Evolutionary conservation across 495 filamentous ascomycete species (phyloP).

Genomic region (Aeminium ludgeri): DNA sequence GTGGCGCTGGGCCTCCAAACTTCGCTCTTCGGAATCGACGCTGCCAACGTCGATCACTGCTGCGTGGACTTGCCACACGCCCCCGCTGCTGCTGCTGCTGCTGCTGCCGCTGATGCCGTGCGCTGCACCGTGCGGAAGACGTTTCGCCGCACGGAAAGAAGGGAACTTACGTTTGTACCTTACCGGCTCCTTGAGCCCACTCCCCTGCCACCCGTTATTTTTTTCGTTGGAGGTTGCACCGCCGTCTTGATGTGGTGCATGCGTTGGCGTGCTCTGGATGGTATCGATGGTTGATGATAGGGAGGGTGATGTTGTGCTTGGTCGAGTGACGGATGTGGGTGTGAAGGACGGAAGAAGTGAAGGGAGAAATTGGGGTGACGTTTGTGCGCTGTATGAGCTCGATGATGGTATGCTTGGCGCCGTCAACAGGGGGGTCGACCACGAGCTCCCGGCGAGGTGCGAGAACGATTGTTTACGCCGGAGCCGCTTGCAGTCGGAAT

Average conservation of each 20-base stretch:
- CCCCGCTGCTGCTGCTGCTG: not conserved
- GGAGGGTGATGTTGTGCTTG: conserved; percentile 8
- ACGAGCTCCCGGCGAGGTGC: not conserved
- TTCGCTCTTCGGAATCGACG: not conserved
- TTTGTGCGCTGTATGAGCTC: not conserved
- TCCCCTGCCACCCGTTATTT: not conserved
- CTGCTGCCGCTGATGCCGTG: not conserved
- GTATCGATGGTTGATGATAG: conserved; percentile 11
- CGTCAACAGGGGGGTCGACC: no score
- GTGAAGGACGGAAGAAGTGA: conserved; percentile 5
- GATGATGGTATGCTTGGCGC: no score
- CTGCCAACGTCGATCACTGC: conserved; percentile 7
- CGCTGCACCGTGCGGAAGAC: conserved; percentile 8
- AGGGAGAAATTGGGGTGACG: not conserved
- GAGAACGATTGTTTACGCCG: not conserved
- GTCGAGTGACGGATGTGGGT: not conserved
- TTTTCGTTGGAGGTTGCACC: not conserved
- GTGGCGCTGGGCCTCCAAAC: not conserved
- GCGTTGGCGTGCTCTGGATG: conserved; percentile 7
- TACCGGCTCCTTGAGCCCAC: not conserved
- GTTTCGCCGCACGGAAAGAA: conserved; percentile 6
- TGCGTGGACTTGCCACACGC: conserved; percentile 13
- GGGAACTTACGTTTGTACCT: conserved; percentile 14
- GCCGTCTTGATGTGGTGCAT: not conserved
- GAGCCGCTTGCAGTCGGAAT: not conserved